Evolutionary conservation across 129 eudicot species (phyloP).

Genomic region (Artemisia argyi): DNA sequence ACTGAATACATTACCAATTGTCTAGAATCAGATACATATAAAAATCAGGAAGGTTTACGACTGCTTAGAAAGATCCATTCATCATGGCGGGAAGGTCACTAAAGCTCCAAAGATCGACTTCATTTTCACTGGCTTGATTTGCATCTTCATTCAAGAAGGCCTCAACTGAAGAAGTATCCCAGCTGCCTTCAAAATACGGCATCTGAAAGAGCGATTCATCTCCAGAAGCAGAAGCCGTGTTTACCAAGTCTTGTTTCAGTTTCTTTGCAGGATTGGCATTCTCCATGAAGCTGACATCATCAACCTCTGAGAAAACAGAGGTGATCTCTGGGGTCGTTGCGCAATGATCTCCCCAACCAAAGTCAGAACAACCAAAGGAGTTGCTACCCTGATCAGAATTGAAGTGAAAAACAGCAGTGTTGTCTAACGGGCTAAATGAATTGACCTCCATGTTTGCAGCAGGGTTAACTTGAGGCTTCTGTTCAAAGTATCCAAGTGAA

Average conservation of each 20-base stretch:
- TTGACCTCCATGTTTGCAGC: conserved; percentile 36
- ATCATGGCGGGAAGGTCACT: conserved; percentile 54
- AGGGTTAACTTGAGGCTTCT: conserved; percentile 49
- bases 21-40: background rate
- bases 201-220: conserved; percentile 50
- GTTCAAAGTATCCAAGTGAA: conserved; percentile 43
- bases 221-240: conserved; percentile 31
- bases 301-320: conserved; percentile 64
- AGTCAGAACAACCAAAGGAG: conserved; percentile 78
- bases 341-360: conserved; percentile 69
- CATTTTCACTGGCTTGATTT: conserved; percentile 48
- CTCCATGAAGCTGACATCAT: conserved; percentile 41
- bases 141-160: conserved; percentile 62
- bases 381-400: conserved; percentile 87
- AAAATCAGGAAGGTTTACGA: conserved; percentile 14
- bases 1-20: background rate
- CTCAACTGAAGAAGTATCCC: conserved; percentile 69
- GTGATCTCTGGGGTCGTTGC: conserved; percentile 73
- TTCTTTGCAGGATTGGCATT: conserved; percentile 50
- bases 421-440: conserved; percentile 38
- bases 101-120: conserved; percentile 79
- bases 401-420: conserved; percentile 35
- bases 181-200: conserved; percentile 64
- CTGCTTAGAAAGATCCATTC: conserved; percentile 59
- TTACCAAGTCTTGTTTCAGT: conserved; percentile 40